phyloP scores from a whole-genome alignment of 257 asterid species.

The Forsythia viridissima region DNA sequence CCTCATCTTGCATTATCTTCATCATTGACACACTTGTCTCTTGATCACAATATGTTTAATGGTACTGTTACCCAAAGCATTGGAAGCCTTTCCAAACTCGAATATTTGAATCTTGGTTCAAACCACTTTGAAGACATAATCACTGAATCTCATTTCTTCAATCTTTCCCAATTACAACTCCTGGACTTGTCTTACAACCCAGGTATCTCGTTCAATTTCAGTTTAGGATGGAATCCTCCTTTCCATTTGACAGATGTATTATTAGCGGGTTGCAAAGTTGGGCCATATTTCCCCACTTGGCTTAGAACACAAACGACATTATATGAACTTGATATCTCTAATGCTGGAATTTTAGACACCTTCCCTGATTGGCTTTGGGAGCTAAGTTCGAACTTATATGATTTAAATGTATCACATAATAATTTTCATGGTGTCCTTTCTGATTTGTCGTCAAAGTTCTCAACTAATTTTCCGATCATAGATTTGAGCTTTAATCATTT shows the following conservation, averaged over 20 bases:
- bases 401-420: slow-evolving; percentile 13
- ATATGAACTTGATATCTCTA: background rate
- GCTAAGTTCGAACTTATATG: background rate
- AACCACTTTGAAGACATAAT: slow-evolving; percentile 14
- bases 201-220: background rate
- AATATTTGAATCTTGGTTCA: background rate
- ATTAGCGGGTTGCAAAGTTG: background rate
- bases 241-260: background rate
- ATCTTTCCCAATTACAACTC: background rate
- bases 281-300: slow-evolving; percentile 24
- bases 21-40: background rate
- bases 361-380: background rate
- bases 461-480: background rate
- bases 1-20: background rate
- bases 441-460: background rate
- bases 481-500: slow-evolving; percentile 15
- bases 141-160: background rate
- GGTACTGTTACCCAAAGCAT: background rate
- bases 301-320: slow-evolving; percentile 10
- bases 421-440: slow-evolving; percentile 21
- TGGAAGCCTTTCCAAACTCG: slow-evolving; percentile 1
- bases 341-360: background rate
- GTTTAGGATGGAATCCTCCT: background rate
- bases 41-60: slow-evolving; percentile 4
- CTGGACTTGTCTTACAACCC: background rate